A percentile compares a stretch with the other conserved stretches of the same genome.
phyloP scores from a whole-genome alignment of 306 rosid genomes.

The Inga laurina region DNA sequence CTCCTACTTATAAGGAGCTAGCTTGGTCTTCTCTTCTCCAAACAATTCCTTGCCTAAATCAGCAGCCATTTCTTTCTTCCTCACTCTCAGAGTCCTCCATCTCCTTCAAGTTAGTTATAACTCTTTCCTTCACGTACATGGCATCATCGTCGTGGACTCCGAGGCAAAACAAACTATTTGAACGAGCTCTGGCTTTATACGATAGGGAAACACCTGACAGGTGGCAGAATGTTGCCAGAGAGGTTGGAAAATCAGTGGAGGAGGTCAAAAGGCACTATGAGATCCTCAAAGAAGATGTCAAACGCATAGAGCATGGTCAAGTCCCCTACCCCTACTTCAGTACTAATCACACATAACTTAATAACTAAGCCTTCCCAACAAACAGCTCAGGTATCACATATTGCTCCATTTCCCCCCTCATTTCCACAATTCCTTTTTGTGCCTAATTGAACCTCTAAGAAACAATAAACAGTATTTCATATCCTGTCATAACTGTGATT shows the following conservation, averaged over 20 bases:
- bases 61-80: background rate
- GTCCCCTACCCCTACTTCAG: constrained; percentile 50
- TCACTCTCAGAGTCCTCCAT: background rate
- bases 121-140: constrained; percentile 37
- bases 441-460: background rate
- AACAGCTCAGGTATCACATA: background rate
- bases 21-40: constrained; percentile 28
- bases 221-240: constrained; percentile 59
- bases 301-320: constrained; percentile 54
- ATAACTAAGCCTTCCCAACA: background rate
- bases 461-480: background rate
- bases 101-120: background rate
- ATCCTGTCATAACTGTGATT: background rate
- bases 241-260: constrained; percentile 57
- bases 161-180: constrained; percentile 56
- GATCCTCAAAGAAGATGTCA: constrained; percentile 55
- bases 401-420: constrained; percentile 17
- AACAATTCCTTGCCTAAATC: constrained; percentile 23
- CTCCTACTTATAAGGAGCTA: constrained; percentile 57
- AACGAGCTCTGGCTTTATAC: constrained; percentile 51
- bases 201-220: constrained; percentile 62
- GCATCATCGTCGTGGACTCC: constrained; percentile 60
- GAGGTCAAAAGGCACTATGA: constrained; percentile 69
- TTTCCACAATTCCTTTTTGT: background rate
- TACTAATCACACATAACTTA: background rate